These are phyloP conservation scores for Graphilbum fragrans DNA, from an alignment of 2,329 filamentous ascomycete genomes.

Conservation along the genomic window DNA sequence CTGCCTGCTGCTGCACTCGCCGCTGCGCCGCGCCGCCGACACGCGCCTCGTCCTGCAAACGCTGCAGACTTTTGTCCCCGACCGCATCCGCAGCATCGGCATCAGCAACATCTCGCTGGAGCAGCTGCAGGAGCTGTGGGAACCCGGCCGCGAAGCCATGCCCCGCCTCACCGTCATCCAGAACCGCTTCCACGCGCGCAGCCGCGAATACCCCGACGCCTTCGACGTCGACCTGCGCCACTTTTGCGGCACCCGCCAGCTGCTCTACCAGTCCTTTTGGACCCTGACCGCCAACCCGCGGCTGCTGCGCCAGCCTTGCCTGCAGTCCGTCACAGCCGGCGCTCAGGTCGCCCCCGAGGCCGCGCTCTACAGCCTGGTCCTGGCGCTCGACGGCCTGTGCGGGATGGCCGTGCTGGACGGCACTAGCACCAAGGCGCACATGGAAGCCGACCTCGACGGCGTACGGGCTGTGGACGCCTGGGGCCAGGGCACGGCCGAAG, in stretches of 20 bases:
- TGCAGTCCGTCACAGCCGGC: slow-evolving; percentile 28
- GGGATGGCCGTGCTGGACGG: slow-evolving; percentile 10
- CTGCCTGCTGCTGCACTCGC: slow-evolving; percentile 63
- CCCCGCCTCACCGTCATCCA: slow-evolving; percentile 46
- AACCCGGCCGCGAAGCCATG: background rate
- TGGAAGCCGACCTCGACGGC: slow-evolving; percentile 35
- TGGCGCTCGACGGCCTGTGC: slow-evolving; percentile 25
- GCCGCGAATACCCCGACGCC: slow-evolving; percentile 25
- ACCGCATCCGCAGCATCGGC: slow-evolving; percentile 52
- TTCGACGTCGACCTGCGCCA: slow-evolving; percentile 50
- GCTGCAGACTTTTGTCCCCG: slow-evolving; percentile 55
- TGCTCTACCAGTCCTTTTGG: slow-evolving; percentile 43
- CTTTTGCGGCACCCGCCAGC: slow-evolving; percentile 24
- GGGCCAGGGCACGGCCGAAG: slow-evolving; percentile 13
- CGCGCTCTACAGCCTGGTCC: slow-evolving; percentile 33
- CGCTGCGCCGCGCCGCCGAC: slow-evolving; percentile 27
- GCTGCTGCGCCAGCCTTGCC: slow-evolving; percentile 33
- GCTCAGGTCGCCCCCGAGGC: slow-evolving; percentile 24
- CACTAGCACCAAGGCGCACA: slow-evolving; percentile 27
- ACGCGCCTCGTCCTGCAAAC: slow-evolving; percentile 54
- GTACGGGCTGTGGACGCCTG: slow-evolving; percentile 26
- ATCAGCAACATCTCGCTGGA: slow-evolving; percentile 61
- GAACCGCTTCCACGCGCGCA: slow-evolving; percentile 56
- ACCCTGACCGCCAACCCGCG: slow-evolving; percentile 34
- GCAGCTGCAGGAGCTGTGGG: slow-evolving; percentile 37